Base-by-base conservation (phyloP, 2,329 filamentous ascomycete species). In the Trichoderma breve region DNA sequence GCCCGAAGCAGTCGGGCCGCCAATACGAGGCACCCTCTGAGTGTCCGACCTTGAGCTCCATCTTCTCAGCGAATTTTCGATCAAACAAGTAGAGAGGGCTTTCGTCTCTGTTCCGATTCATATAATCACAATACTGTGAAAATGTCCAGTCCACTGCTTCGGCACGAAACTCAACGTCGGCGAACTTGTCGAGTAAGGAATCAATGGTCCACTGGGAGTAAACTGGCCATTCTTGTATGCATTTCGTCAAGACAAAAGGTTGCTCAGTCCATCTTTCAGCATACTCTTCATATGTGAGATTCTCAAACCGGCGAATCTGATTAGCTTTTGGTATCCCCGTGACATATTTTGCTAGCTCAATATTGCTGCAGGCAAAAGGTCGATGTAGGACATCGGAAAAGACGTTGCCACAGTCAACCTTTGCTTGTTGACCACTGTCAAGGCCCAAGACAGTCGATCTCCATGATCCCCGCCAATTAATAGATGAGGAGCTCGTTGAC, bases 141-240 rank as follows among this genome's bases (percentile, higher is more conserved):
- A 97, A 88, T 0, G 91, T 89, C 95, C 95, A 98, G 82, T 98
- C 94, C 6, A 98, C 95, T 0, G 94, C 92, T 85, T 98, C 96
- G 11, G 95, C 95, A 53, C 94, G 90, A 81, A 98, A 98, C 65
- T 88, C 86, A 3, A 91, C 86, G 64, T 90, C 82, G 1, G 86
- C 84, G 79, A 94, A 94, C 73, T 85, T 84, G n/a, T 84, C 77
- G 1, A 92, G 83, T 1, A 98, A 85, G 11, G 82, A 82, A n/a
- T 91, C 86, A 12, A 92, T 86, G 3, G 88, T 91, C 95, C 95
- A 98, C 32, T 87, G 84, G 47, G 86, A 85, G 80, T 88, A 94
- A 1, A 91, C 90, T 1, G 93, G 93, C 95, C 96, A 98, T 73
- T 88, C 80, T 77, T 90, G 92, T 73, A 98, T 92, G 18, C 92